A percentile compares a stretch with the other conserved stretches of the same genome.
Conservation (phyloP, 2,329 filamentous ascomycete genomes). For the Scedosporium apiospermum region DNA sequence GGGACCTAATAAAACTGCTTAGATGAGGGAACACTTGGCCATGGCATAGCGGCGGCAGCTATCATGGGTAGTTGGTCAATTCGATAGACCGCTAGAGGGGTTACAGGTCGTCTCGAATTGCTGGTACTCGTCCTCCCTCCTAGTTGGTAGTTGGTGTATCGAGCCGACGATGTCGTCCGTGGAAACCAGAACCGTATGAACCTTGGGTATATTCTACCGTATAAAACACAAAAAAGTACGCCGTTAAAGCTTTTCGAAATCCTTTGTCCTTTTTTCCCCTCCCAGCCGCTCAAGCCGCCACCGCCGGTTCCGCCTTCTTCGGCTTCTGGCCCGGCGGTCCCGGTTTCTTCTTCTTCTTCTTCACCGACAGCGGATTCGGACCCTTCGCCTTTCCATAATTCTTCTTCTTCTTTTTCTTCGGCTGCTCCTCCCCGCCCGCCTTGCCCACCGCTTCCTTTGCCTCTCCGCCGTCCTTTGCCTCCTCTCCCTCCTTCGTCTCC, state of each 20-base stretch:
- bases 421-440: conserved; percentile 11
- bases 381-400: conserved; percentile 49
- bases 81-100: too few species aligned
- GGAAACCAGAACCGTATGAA: not conserved
- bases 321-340: not conserved
- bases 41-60: too few species aligned
- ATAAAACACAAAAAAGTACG: too few species aligned
- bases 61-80: too few species aligned
- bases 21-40: too few species aligned
- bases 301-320: conserved; percentile 7
- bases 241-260: not conserved
- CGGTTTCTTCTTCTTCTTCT: conserved; percentile 50
- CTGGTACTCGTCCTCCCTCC: too few species aligned
- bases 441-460: conserved; percentile 14
- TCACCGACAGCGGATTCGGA: conserved; percentile 62
- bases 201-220: not conserved
- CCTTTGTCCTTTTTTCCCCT: not conserved
- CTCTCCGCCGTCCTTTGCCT: conserved; percentile 12
- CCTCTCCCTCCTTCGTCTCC: conserved; percentile 18
- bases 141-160: too few species aligned
- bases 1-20: too few species aligned
- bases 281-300: conserved; percentile 11
- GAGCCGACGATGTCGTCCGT: not conserved
- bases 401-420: conserved; percentile 47
- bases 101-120: too few species aligned